Conservation (phyloP, 2,329 filamentous ascomycete species). For the Neospermospora avenae region DNA sequence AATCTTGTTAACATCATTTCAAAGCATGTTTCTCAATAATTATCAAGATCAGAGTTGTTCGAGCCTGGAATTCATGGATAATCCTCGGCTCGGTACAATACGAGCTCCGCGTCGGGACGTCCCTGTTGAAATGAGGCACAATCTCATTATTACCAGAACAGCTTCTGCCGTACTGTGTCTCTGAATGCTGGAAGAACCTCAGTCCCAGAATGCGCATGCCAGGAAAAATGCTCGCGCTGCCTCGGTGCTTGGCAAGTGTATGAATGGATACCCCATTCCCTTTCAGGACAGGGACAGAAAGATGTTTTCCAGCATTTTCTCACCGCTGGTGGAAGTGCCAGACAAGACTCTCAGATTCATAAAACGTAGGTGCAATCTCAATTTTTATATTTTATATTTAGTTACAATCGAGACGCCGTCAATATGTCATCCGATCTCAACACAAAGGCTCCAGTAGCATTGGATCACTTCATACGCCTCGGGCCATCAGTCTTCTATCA, state of each 20-base stretch:
- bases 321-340: background rate
- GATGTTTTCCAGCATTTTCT: background rate
- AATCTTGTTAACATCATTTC: no score
- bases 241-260: background rate
- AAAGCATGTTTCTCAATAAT: no score
- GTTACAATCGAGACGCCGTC: background rate
- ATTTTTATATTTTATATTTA: no score
- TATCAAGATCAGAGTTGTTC: no score
- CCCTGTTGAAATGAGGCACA: background rate
- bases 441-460: background rate
- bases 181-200: background rate
- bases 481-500: conserved; percentile 40
- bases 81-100: background rate
- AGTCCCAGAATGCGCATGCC: background rate
- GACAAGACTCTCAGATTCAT: background rate
- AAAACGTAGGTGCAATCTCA: conserved; percentile 6
- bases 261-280: background rate
- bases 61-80: no score
- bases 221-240: background rate
- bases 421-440: background rate
- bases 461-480: conserved; percentile 37
- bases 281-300: background rate
- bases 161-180: no score
- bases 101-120: no score
- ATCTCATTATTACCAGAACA: background rate